These are phyloP conservation scores for Amylostereum areolatum DNA, from an alignment of 1,284 basidiomycete species.

Conservation along the genomic window DNA sequence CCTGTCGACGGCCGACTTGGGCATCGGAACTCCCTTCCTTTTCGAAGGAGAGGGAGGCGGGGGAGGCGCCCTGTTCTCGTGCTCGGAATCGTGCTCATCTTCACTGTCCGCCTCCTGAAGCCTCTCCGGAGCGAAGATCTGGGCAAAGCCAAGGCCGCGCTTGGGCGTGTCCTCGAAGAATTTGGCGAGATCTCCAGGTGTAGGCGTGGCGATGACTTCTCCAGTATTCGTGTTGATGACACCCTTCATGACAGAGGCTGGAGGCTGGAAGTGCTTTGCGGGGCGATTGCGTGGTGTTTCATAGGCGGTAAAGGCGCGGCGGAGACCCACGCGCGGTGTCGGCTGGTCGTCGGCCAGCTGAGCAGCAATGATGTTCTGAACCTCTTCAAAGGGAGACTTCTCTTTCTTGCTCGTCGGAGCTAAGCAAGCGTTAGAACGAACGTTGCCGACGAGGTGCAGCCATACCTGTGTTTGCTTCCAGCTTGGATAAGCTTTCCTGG, in stretches of 20 bases:
- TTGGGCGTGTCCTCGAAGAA: constrained; percentile 61
- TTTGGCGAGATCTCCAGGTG: constrained; percentile 53
- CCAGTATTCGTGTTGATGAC: constrained; percentile 73
- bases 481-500: constrained; percentile 36
- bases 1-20: constrained; percentile 12
- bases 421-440: too few species aligned
- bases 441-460: too few species aligned
- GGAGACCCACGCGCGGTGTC: constrained; percentile 15
- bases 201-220: constrained; percentile 61
- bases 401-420: constrained; percentile 34
- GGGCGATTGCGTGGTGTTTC: constrained; percentile 34
- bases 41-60: not conserved
- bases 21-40: constrained; percentile 5
- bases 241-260: constrained; percentile 74
- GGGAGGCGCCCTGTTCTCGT: constrained; percentile 15
- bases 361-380: constrained; percentile 59
- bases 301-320: constrained; percentile 18
- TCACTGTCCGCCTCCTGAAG: constrained; percentile 30
- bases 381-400: constrained; percentile 64
- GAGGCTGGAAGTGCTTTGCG: constrained; percentile 19
- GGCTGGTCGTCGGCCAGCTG: constrained; percentile 30
- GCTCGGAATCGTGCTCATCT: constrained; percentile 16
- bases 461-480: constrained; percentile 24
- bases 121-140: constrained; percentile 61
- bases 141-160: constrained; percentile 64